Evolutionary conservation across 164 flowering plant genomes (phyloP), one percentile per base, ranked within the genome.

Genomic region (Brasenia schreberi): DNA sequence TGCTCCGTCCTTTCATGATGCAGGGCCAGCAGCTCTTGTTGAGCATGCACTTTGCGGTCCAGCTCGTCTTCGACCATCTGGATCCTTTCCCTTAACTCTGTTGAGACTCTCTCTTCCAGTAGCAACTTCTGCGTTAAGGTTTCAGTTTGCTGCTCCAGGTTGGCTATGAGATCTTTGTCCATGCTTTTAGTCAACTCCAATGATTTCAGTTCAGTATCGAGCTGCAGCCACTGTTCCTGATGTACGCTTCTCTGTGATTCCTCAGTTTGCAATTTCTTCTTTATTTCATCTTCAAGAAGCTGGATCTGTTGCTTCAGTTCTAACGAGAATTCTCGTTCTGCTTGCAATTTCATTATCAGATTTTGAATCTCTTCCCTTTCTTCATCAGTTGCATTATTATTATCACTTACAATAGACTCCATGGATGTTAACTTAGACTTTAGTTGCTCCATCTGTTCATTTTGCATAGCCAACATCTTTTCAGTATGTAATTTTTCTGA

Each of bases 281-380:
- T 45, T 2, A 45, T 1, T 45, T 45, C 53, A 45, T 45, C 53
- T 45, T 45, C 5, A 45, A 45, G 53, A 45, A 45, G 53, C 53
- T 45, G 53, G 12, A 45, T 45, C 12, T 45, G 53, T 45, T 45
- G 4, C 53, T 45, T 45, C 53, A 45, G 12, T 45, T 45, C 53
- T 7, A 12, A 45, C 12, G 53, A 45, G 7, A 12, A 45, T 7
- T 12, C 12, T 12, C 53, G 11, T 61, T 76, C 79, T 5, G 68
- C 9, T 65, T 77, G 65, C 27, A 65, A 61, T 45, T 69, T 65
- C 58, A 70, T 42, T 56, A 52, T 63, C 2, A 70, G 66, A 19
- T 42, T 58, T 5, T 53, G 17, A 45, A 67, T 52, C 64, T 70
- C 73, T 61, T 76, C 69, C 68, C 72, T 65, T 64, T 74, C 77